Evolutionary conservation across 2,329 filamentous ascomycete genomes (phyloP), one percentile per base, ranked within the genome.

Genomic region (Fusarium hainanense): DNA sequence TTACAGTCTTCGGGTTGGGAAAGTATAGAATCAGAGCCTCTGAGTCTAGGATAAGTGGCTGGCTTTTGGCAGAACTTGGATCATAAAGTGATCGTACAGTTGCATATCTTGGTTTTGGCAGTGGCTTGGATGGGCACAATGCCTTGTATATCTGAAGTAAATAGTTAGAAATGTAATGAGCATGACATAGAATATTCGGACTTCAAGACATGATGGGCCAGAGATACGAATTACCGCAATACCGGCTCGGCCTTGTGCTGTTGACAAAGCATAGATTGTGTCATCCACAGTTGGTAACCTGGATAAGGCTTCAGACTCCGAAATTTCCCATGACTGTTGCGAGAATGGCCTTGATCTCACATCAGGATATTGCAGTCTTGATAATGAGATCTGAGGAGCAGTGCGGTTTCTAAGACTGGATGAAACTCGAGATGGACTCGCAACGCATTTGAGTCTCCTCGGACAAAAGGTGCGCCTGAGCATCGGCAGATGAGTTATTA

Each of bases 251-350:
- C 95, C 96, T 13, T 91, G 84, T 1, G 93, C 93, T 1, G 94
- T 97, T 0, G 95, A 98, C 1, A 98, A 83, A 0, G 96, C 96
- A 79, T 97, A 98, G 55, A 99, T 97, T 2, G 95, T 98, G 60
- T 88, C 85, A 9, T 74, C 76, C 12, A 71, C 54, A 5, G 65
- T 60, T 4, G 77, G 69, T 12, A 77, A 66, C 10, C 55, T 54
- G 4, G 68, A 54, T 13, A 44, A 16, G 12, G 43, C 34, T 28
- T 50, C 48, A 21, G 58, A 50, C n/a, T 32, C 52, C 16, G 63
- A 48, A 47, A 27, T 23, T 42, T 46, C 27, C 58, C 60, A 61
- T 62, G 58, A 37, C 6, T 63, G 48, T 14, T 68, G 50, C 18
- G 72, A 70, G 40, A 71, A 62, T 18, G 28, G n/a, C 40, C 64